Evolutionary conservation across 805 yeast genomes (phyloP), one percentile per base, ranked within the genome.

Genomic region (Candida patagonica): DNA sequence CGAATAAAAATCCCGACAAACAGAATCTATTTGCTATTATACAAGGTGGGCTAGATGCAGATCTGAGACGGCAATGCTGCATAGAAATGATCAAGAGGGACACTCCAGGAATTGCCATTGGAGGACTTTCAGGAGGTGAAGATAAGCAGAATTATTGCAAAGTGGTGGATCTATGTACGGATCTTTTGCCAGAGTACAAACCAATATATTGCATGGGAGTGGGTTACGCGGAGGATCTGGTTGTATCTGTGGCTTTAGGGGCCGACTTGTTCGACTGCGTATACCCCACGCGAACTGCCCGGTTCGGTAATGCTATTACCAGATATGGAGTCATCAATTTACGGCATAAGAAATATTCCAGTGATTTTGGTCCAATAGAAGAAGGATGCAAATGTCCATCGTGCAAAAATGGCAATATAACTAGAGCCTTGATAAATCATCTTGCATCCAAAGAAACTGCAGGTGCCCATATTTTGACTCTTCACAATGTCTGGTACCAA

Each of bases 191-290:
- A 8, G 55, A 57, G 27, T 42, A 54, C 42, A 66, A 66, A 48
- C 71, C 71, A 1, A 54, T 68, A 15, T 66, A 66, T 44, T 64
- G 68, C 47, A 66, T 66, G 71, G 71, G 71, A 12, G 68, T 66
- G 4, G 71, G 71, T 13, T 67, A 67, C 40, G 71, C 71, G 6
- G 71, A 66, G 43, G 71, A 66, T 43, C 50, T 66, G 44, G 65
- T 66, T 4, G 71, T 66, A 6, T 59, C 66, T 1, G 71, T 66
- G 5, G 71, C 71, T 2, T 55, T 66, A 29, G 71, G 71, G 1
- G 71, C 70, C 2, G 71, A 66, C 44, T 51, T 66, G 56, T 66
- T 66, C 48, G 71, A 66, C 43, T 67, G 71, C 40, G 71, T 66
- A 4, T 66, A 63, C 45, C 71, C 71, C 8, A 66, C 70, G 3